These are phyloP conservation scores for Pseudocercospora macadamiae DNA, from an alignment of 2,329 filamentous ascomycete genomes.

Conservation along the genomic window DNA sequence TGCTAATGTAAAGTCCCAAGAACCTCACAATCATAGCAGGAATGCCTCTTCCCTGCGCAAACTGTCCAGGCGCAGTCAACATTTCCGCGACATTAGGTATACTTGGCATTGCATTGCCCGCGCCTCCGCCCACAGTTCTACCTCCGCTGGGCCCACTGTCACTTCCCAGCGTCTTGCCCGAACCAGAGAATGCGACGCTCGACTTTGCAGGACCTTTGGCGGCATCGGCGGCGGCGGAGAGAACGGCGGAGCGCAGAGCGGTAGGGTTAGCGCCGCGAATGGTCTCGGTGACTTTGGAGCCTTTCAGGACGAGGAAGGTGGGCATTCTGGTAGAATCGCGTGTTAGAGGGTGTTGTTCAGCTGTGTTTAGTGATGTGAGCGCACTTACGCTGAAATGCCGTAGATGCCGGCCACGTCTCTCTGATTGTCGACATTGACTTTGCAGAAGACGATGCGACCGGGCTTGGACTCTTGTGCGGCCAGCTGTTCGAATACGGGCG, in stretches of 20 bases:
- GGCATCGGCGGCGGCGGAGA: constrained; percentile 47
- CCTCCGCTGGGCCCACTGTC: constrained; percentile 16
- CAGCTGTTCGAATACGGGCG: constrained; percentile 55
- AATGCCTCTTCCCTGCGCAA: constrained; percentile 40
- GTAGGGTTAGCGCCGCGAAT: constrained; percentile 54
- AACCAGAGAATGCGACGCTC: constrained; percentile 42
- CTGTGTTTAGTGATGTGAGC: neutral
- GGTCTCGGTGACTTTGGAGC: constrained; percentile 48
- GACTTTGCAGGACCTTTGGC: constrained; percentile 42
- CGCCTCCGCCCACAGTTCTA: constrained; percentile 1
- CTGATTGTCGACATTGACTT: constrained; percentile 60
- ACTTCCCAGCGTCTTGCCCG: constrained; percentile 47
- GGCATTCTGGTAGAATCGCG: constrained; percentile 47
- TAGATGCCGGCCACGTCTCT: constrained; percentile 54
- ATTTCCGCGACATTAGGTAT: constrained; percentile 27
- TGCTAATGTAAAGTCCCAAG: constrained; percentile 50
- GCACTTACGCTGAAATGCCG: constrained; percentile 49
- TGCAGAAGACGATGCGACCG: constrained; percentile 54
- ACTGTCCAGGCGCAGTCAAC: constrained; percentile 34
- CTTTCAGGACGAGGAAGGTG: constrained; percentile 53
- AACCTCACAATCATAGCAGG: constrained; percentile 48
- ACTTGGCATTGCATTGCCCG: constrained; percentile 4
- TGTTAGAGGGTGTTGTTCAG: neutral
- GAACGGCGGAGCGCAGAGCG: constrained; percentile 51
- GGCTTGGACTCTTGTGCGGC: constrained; percentile 54